Percentiles rank a stretch among this genome's conserved stretches.
Evolutionary conservation across 1,284 basidiomycete species (phyloP).

Genomic region (Coriolopsis trogii): DNA sequence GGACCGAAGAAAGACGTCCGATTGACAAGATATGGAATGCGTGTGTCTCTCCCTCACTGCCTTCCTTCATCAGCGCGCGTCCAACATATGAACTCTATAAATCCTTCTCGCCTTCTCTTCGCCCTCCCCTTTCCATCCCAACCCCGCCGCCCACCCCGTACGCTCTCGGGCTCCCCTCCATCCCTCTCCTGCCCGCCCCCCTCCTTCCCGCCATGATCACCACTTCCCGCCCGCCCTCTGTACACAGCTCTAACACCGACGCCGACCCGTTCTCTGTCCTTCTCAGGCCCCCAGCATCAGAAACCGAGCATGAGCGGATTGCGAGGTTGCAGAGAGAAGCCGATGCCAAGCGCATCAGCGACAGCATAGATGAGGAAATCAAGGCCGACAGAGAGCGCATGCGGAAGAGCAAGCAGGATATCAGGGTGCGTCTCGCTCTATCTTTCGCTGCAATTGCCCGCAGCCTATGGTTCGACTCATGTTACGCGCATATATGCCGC

Average conservation of each 20-base stretch:
- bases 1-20: slow-evolving; percentile 2
- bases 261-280: slow-evolving; percentile 77
- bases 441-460: background rate
- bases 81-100: slow-evolving; percentile 26
- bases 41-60: slow-evolving; percentile 18
- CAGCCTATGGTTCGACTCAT: background rate
- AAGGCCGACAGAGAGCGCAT: slow-evolving; percentile 64
- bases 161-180: slow-evolving; percentile 27
- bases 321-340: slow-evolving; percentile 63
- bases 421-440: slow-evolving; percentile 54
- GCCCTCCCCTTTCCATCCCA: slow-evolving; percentile 20
- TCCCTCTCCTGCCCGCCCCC: slow-evolving; percentile 21
- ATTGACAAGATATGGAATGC: slow-evolving; percentile 7
- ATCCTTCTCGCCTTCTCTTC: slow-evolving; percentile 21
- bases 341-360: slow-evolving; percentile 73
- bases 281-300: slow-evolving; percentile 64
- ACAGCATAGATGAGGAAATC: slow-evolving; percentile 80
- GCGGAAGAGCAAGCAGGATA: slow-evolving; percentile 68
- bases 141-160: slow-evolving; percentile 18
- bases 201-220: slow-evolving; percentile 47
- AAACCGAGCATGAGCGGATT: slow-evolving; percentile 65
- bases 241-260: slow-evolving; percentile 50
- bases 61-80: slow-evolving; percentile 26
- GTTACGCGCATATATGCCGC: background rate
- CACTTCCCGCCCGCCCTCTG: slow-evolving; percentile 53